Evolutionary conservation across 345 rosid species (phyloP), one percentile per base, ranked within the genome.

Genomic region (Moricandia arvensis): DNA sequence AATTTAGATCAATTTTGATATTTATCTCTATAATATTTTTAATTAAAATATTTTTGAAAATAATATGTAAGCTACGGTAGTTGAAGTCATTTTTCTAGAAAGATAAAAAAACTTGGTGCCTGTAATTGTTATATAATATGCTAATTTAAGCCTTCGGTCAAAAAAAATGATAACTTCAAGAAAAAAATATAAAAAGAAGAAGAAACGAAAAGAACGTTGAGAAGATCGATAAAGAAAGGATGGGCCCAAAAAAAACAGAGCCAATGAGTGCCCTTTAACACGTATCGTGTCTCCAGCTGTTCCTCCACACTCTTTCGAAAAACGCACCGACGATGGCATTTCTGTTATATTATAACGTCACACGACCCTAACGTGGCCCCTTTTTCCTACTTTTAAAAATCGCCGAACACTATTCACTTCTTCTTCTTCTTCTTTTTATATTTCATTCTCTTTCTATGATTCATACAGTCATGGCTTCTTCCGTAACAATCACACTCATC

Each of bases 211-310:
- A 35, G 68, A 69, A 54, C 68, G 80, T 72, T 66, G 80, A 27
- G 76, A 47, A 59, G 59, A 34, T 34, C 72, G 59, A 77, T 77
- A 77, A 47, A 47, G 57, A 77, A 26, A 45, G 7, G 6, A 68
- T 62, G 70, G 75, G 60, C 18, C 75, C 63, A 21, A 3, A 6
- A 21, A 63, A 66, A 69, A 69, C 59, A 76, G 59, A 76, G 47
- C 64, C 59, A 63, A 63, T 69, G 63, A 41, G 64, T 58, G 4
- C 12, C 9, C 79, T 8, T 66, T 76, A 13, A 51, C 74, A 69
- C 64, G 70, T 69, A 45, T 77, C 76, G 77, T 77, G 81, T 77
- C 77, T 71, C 81, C 81, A 71, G 81, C 76, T 77, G 67, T 71
- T 57, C 38, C 55, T 69, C 54, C 41, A 21, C 76, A 41, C 72